Base-by-base conservation (phyloP, 805 yeast genomes). In the Starmera amethionina region DNA sequence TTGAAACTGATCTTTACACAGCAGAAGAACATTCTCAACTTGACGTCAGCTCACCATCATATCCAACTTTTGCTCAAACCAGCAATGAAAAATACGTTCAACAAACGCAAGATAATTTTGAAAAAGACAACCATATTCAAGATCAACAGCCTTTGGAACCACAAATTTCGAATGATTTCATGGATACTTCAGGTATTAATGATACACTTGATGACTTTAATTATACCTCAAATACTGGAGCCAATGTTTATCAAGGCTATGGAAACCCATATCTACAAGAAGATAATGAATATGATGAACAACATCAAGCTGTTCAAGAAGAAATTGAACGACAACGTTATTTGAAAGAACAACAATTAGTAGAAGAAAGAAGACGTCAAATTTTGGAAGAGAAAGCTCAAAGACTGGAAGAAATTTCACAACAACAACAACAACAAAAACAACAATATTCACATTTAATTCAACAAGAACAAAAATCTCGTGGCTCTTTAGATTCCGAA, bases 81-180 rank as follows among this genome's bases (percentile, higher is more conserved):
- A 28, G 40, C 5, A 4, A 40, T 9, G 34, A 28, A 25, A 33
- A 25, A 29, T 38, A 31, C 11, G 39, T 39, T 28, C 48, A 49
- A 15, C 45, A 48, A 19, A 50, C 42, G 34, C 48, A 43, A 38
- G 51, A 46, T 36, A 48, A 30, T 29, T 45, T 34, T 33, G 50
- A 46, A 34, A 45, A 45, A 19, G 41, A 40, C 31, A 49, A 44
- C 10, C 28, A 34, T 12, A 36, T 35, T n/a, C 46, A 45, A 22
- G 27, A 22, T 22, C 27, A 22, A 7, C 27, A 22, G 9, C 27
- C 27, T 22, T 5, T 22, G 27, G 27, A 22, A 22, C 27, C 27
- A 22, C 27, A 22, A 8, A 22, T 22, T 5, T 22, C 9, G 27
- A 22, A 22, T 22, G 27, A 22, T 22, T 22, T 22, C 27, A 22